Base-by-base conservation (phyloP, 805 yeast genomes). In the Yamadazyma scolyti region DNA sequence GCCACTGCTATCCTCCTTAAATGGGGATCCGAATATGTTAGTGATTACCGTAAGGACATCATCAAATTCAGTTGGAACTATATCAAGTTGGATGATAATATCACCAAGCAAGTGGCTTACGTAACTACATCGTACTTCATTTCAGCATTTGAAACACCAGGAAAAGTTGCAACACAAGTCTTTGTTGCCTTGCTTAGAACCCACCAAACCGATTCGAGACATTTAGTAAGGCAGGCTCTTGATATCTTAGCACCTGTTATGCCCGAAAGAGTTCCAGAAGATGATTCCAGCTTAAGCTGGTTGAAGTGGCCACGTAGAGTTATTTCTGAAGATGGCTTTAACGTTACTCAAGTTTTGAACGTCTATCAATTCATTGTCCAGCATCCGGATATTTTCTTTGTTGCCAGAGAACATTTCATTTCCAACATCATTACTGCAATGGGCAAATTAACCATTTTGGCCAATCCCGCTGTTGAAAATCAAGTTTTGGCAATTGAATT, bases 61-160 rank as follows among this genome's bases (percentile, higher is more conserved):
- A 86, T 93, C 54, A 87, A 86, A 54, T 93, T 88, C 60, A 83
- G 88, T 45, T 93, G 99, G 99, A 84, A 85, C 44, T 84, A 80
- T 47, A 81, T 93, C 49, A 86, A 86, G 44, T 62, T 89, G 19
- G 97, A 89, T 40, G 99, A 93, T 51, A 73, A 79, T 30, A 74
- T 88, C 30, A 77, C 95, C 16, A 93, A 93, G 50, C 95, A 89
- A 46, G 85, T 93, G 3, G 97, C 97, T 0, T 89, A 90, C 52
- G 85, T 88, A 19, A 77, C 89, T 0, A 88, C 94, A 2, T 75
- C 95, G 0, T 77, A 78, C 51, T 93, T 90, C 55, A 88, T 93
- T 37, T 74, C 87, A 0, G 82, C 82, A 1, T 93, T 79, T 50
- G 97, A 88, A 26, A 87, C 96, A 1, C 94, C 96, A 6, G 71